phyloP scores from a whole-genome alignment of 768 basidiomycete genomes.

The Tricholoma hemisulphureum region DNA sequence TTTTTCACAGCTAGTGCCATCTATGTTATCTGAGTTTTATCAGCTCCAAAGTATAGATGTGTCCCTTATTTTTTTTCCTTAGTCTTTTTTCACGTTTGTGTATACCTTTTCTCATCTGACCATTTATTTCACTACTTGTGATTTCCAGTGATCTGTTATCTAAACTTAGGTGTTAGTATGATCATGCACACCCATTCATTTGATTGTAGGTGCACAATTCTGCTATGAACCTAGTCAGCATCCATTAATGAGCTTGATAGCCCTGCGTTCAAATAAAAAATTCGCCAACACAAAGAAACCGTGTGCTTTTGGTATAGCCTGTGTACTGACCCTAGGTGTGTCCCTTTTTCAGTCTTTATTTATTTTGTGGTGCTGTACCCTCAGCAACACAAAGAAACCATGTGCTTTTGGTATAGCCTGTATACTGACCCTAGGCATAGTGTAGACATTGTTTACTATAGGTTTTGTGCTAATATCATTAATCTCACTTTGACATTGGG shows the following conservation, averaged over 20 bases:
- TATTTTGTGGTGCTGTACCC: background rate
- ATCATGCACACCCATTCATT: background rate
- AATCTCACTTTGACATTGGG: background rate
- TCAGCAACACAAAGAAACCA: background rate
- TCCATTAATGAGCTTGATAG: background rate
- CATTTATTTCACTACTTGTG: background rate
- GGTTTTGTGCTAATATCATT: background rate
- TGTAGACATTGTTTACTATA: background rate
- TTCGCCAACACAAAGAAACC: background rate
- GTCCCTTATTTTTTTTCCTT: background rate
- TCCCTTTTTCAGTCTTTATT: background rate
- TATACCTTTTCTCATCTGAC: background rate
- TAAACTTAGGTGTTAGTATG: background rate
- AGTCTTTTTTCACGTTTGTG: background rate
- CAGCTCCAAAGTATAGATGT: background rate
- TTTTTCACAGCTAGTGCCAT: background rate
- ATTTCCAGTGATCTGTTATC: background rate
- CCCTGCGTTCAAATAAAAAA: background rate
- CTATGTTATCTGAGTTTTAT: background rate
- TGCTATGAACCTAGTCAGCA: background rate
- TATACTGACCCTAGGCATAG: background rate
- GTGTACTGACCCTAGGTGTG: background rate
- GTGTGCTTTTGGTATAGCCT: background rate
- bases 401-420: background rate
- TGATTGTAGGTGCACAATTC: background rate